phyloP scores from a whole-genome alignment of 495 filamentous ascomycete species.

The Jackrogersella minutella region DNA sequence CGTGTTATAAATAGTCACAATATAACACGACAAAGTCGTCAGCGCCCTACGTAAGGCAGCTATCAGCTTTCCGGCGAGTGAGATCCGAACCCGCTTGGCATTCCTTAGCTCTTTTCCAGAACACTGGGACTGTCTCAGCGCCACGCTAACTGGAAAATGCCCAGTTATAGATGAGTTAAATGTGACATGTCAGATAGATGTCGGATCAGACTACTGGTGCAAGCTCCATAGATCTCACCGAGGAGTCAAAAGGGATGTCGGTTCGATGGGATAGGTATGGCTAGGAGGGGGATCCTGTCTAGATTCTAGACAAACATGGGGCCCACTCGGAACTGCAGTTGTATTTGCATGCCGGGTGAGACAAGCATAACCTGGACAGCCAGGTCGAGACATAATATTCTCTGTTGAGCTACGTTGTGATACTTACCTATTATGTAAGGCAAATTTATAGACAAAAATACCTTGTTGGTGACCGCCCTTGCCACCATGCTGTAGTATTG shows the following conservation, averaged over 20 bases:
- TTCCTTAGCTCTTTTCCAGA: constrained; percentile 38
- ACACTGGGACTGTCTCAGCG: constrained; percentile 39
- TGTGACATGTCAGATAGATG: constrained; percentile 35
- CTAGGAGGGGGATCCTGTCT: constrained; percentile 9
- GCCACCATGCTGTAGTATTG: constrained; percentile 24
- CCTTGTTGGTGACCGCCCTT: constrained; percentile 1
- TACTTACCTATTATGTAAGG: constrained; percentile 18
- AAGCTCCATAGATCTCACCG: constrained; percentile 33
- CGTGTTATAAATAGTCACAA: background rate
- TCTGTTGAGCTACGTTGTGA: constrained; percentile 9
- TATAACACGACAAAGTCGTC: background rate
- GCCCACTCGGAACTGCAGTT: constrained; percentile 8
- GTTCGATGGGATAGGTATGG: constrained; percentile 25
- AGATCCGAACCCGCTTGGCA: constrained; percentile 39
- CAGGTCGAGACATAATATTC: constrained; percentile 25
- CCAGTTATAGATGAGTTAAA: constrained; percentile 24
- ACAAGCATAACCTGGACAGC: constrained; percentile 18
- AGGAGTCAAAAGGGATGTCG: constrained; percentile 22
- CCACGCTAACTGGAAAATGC: constrained; percentile 31
- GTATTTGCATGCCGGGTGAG: constrained; percentile 12
- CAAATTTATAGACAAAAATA: constrained; percentile 10
- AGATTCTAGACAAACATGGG: constrained; percentile 22
- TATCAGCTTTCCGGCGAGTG: constrained; percentile 21
- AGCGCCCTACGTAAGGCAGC: constrained; percentile 8
- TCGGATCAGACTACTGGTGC: constrained; percentile 24